Percentiles rank a stretch among this genome's conserved stretches.
These are phyloP conservation scores for Xylaria digitata DNA, from an alignment of 2,329 filamentous ascomycete genomes.

Conservation along the genomic window DNA sequence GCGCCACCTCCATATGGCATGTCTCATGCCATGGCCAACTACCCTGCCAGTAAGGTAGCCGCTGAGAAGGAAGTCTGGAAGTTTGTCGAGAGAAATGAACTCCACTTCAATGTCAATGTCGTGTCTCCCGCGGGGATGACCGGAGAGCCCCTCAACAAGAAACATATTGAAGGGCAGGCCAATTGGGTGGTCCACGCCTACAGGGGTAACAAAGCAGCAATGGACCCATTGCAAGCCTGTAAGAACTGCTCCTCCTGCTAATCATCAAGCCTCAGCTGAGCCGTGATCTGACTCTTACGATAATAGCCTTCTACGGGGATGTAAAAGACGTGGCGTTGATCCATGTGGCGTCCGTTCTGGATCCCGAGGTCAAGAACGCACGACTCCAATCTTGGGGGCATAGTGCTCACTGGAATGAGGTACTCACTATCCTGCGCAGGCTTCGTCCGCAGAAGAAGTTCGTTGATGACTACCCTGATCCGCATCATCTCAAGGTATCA, in stretches of 20 bases:
- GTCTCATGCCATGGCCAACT: constrained; percentile 23
- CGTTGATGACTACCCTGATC: constrained; percentile 23
- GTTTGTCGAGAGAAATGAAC: constrained; percentile 12
- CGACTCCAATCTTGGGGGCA: constrained; percentile 24
- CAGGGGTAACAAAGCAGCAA: constrained; percentile 15
- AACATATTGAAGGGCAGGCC: constrained; percentile 22
- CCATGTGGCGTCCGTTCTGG: constrained; percentile 24
- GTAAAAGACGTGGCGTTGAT: constrained; percentile 27
- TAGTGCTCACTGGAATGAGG: constrained; percentile 21
- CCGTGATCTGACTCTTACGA: constrained; percentile 6
- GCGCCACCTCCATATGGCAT: constrained; percentile 22
- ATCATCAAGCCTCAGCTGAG: not conserved
- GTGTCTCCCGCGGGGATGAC: constrained; percentile 20
- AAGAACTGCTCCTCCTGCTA: not conserved
- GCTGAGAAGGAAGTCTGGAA: constrained; percentile 26
- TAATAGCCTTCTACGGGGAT: constrained; percentile 22
- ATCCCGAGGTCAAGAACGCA: constrained; percentile 23
- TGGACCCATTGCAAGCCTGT: constrained; percentile 19
- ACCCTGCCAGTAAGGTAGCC: constrained; percentile 23
- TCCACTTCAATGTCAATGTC: constrained; percentile 20
- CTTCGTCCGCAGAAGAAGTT: constrained; percentile 21
- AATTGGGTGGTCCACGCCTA: constrained; percentile 25
- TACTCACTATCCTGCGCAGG: constrained; percentile 13
- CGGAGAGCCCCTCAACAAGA: constrained; percentile 21
- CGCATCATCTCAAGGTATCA: constrained; percentile 16